Base-by-base conservation (phyloP, 257 asterid species). In the Rehmannia glutinosa region DNA sequence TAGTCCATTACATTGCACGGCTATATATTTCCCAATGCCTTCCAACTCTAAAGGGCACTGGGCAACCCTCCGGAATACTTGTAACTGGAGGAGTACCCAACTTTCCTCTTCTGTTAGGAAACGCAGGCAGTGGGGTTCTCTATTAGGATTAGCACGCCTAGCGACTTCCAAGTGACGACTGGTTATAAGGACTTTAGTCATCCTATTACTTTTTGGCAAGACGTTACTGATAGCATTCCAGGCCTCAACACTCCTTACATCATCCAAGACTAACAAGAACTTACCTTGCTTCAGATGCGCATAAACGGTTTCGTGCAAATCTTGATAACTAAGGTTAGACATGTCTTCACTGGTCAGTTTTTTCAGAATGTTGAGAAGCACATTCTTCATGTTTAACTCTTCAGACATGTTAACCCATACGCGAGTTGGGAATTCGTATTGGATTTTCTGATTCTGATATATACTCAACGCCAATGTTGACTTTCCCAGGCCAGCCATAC, bases 221-320 rank as follows among this genome's bases (percentile, higher is more conserved):
- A 68, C 83, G 24, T 6, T 32, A 11, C 59, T 12, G 53, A 86
- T 73, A 0, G 3, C 42, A 0, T 54, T 39, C 87, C 84, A 86
- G 7, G 74, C 79, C 0, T 52, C 73, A 0, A 6, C 25, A 0
- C 64, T 75, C 93, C 93, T 83, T 3, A 85, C 79, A 36, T 85
- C 89, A 45, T 85, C 89, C 70, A 83, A 3, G 3, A 83, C 83
- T 27, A 83, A 20, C 51, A 85, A 41, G 75, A 80, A 83, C 1
- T 59, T 81, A 12, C 56, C 69, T 4, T 28, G 11, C 50, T 28
- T 52, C n/a, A 81, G 66, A n/a, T 3, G 30, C 0, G 4, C n/a
- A 0, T 19, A 4, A 6, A 80, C 68, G 11, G 4, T 23, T 6
- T 32, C 6, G 3, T 55, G 68, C 42, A 83, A 13, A 1, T 79